Conservation (phyloP, 2,329 filamentous ascomycete species). For the Penicillium digitatum region DNA sequence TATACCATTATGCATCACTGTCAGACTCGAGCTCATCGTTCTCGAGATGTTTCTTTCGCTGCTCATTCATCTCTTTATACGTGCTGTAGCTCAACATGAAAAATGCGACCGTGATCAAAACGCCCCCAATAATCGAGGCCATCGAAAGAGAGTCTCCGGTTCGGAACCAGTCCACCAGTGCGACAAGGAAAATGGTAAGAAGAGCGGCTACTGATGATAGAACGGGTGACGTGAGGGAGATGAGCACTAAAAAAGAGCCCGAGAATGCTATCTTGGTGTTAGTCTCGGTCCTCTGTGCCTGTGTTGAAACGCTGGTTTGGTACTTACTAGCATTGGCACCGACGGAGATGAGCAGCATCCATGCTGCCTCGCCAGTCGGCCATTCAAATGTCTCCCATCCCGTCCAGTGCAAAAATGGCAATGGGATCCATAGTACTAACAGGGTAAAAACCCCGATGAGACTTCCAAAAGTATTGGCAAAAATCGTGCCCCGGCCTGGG, state of each 20-base stretch:
- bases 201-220: slow-evolving; percentile 88
- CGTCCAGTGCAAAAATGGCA: slow-evolving; percentile 75
- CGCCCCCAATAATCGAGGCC: slow-evolving; percentile 75
- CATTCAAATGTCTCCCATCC: slow-evolving; percentile 80
- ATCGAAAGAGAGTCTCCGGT: slow-evolving; percentile 71
- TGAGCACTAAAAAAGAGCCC: slow-evolving; percentile 86
- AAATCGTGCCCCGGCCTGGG: slow-evolving; percentile 86
- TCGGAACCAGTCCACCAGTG: slow-evolving; percentile 81
- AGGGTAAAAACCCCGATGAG: slow-evolving; percentile 85
- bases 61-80: slow-evolving; percentile 87
- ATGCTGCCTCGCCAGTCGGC: slow-evolving; percentile 71
- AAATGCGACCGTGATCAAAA: slow-evolving; percentile 85
- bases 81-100: slow-evolving; percentile 84
- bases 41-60: slow-evolving; percentile 58
- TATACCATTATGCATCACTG: slow-evolving; percentile 33
- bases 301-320: background rate
- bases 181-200: slow-evolving; percentile 94
- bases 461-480: slow-evolving; percentile 87
- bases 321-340: slow-evolving; percentile 73
- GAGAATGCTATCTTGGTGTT: slow-evolving; percentile 60
- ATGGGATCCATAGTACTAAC: slow-evolving; percentile 81
- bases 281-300: background rate
- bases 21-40: slow-evolving; percentile 44
- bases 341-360: slow-evolving; percentile 75
- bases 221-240: slow-evolving; percentile 87